Percentiles rank a stretch among this genome's conserved stretches.
Conservation (phyloP, 805 yeast genomes). For the Pichia pseudocactophila region DNA sequence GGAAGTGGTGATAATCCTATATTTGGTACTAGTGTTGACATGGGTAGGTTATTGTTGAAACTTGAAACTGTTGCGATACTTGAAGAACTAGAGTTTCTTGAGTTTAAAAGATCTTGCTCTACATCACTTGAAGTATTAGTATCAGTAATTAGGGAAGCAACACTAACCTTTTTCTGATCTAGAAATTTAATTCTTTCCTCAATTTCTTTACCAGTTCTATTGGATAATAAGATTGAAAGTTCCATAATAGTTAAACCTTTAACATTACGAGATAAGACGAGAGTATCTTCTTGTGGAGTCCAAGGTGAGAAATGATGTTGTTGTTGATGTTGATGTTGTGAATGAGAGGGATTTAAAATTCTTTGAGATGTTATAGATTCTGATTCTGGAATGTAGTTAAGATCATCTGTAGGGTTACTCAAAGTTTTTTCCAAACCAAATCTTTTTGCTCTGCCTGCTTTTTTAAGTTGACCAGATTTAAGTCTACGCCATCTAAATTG, state of each 20-base stretch:
- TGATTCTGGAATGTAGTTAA: neutral
- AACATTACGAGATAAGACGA: conserved; percentile 43
- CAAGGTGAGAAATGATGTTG: conserved; percentile 20
- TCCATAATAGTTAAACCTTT: conserved; percentile 64
- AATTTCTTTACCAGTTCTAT: conserved; percentile 68
- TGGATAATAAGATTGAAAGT: conserved; percentile 61
- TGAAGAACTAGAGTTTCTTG: conserved; percentile 1
- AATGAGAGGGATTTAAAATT: no score
- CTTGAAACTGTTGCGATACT: conserved; percentile 1
- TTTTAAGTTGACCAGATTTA: conserved; percentile 16
- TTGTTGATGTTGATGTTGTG: neutral
- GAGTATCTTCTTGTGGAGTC: conserved; percentile 66
- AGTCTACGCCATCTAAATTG: conserved; percentile 83
- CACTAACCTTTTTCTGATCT: conserved; percentile 17
- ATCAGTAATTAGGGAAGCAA: conserved; percentile 9
- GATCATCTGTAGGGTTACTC: neutral
- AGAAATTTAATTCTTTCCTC: conserved; percentile 47
- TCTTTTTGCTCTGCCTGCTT: neutral
- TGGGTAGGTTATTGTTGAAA: neutral
- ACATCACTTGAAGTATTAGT: neutral
- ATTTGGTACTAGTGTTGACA: no score
- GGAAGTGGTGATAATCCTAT: no score
- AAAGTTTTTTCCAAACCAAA: neutral
- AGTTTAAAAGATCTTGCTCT: neutral
- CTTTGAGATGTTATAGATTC: neutral